Base-by-base conservation (phyloP, 768 basidiomycete species). In the Sutorius australiensis region DNA sequence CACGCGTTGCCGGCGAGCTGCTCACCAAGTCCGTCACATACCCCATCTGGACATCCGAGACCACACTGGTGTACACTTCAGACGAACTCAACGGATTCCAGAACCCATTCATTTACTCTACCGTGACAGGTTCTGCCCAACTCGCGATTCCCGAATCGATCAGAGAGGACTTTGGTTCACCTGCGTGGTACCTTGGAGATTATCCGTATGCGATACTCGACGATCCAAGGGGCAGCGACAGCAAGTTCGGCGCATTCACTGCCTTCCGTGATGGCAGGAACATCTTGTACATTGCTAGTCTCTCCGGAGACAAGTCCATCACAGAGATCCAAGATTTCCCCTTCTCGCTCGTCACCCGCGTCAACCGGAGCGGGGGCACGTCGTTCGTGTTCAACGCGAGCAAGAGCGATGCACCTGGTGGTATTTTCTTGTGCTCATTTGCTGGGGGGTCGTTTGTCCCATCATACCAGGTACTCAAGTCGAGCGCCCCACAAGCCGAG, bases 91-190 rank as follows among this genome's bases (percentile, higher is more conserved):
- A 80, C 14, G 86, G 85, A 0, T 91, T 77, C 63, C 75, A 80
- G 52, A 87, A 90, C 61, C 84, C 89, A 0, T 89, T 80, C 77
- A 74, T 61, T 21, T 84, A 79, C 66, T 70, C 73, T 38, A 56
- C 76, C 24, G 24, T 57, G 3, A 61, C 70, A 5, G 68, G 69
- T 14, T 65, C 68, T 10, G 42, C 50, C 19, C 51, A 44, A 19
- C 75, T 64, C 12, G 62, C 56, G 21, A 48, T 86, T 34, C 56
- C 72, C 3, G 46, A 63, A 30, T 71, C 81, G 1, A 60, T 83
- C 19, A 45, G 65, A 0, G 74, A 84, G 50, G 87, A 87, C 57
- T 84, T 86, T 62, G 77, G 77, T 4, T 59, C 61, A 8, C 82
- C 85, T 5, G 68, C 74, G n/a, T 89, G 87, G 83, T 10, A 21